Evolutionary conservation across 202 grass and related monocot genomes (phyloP).

Genomic region (Zoysia matrella): DNA sequence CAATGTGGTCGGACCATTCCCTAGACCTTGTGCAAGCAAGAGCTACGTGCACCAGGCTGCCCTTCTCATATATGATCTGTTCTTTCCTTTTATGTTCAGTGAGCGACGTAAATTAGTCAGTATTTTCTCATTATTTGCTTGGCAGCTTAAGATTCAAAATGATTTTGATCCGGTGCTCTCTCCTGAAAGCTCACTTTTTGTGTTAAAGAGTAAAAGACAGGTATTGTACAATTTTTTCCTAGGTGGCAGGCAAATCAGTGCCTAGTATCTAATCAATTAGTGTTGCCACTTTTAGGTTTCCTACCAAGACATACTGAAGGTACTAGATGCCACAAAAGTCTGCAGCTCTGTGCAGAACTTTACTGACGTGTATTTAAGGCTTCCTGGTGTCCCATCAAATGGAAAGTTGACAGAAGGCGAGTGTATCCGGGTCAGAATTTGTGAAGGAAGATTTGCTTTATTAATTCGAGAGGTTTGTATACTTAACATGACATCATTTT

Average conservation of each 20-base stretch:
- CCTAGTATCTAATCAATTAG: slow-evolving; percentile 10
- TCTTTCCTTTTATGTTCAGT: neutral
- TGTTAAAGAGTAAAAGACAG: slow-evolving; percentile 96
- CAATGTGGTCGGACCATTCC: too few species aligned
- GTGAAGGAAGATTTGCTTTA: slow-evolving; percentile 99
- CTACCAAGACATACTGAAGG: slow-evolving; percentile 83
- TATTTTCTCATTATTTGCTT: slow-evolving; percentile 34
- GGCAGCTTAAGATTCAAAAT: slow-evolving; percentile 97
- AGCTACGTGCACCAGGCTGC: too few species aligned
- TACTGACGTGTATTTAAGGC: slow-evolving; percentile 90
- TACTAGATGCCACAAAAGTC: slow-evolving; percentile 84
- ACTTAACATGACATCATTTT: slow-evolving; percentile 25
- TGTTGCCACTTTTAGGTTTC: slow-evolving; percentile 60
- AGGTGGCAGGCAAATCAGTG: neutral
- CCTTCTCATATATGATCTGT: too few species aligned
- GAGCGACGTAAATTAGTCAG: slow-evolving; percentile 35
- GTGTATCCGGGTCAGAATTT: slow-evolving; percentile 98
- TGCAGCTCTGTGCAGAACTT: slow-evolving; percentile 98
- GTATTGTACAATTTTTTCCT: slow-evolving; percentile 46
- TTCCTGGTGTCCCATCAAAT: slow-evolving; percentile 75
- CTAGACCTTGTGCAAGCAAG: too few species aligned
- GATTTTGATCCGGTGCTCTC: slow-evolving; percentile 99
- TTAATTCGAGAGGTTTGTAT: slow-evolving; percentile 84
- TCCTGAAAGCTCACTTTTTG: slow-evolving; percentile 97
- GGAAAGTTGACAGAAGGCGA: slow-evolving; percentile 84